Evolutionary conservation across 129 eudicot genomes (phyloP).

Genomic region (Ambrosia artemisiifolia): DNA sequence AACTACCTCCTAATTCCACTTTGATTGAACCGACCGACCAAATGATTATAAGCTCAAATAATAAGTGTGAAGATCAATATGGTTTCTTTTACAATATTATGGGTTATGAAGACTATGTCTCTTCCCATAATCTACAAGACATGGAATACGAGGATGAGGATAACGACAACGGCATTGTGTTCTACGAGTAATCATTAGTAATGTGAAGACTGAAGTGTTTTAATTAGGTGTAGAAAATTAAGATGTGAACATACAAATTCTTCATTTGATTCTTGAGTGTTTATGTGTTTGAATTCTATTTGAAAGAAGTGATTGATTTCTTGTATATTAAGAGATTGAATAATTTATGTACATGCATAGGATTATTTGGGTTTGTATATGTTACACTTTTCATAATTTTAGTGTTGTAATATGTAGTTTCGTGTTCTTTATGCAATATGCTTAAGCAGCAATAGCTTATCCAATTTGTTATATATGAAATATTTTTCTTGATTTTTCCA

Average conservation of each 20-base stretch:
- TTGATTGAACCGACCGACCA: slow-evolving; percentile 15
- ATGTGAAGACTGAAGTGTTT: slow-evolving; percentile 6
- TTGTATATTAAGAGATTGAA: slow-evolving; percentile 30
- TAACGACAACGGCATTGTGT: slow-evolving; percentile 40
- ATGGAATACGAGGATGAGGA: slow-evolving; percentile 49
- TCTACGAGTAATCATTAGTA: slow-evolving; percentile 24
- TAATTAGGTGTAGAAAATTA: slow-evolving; percentile 25
- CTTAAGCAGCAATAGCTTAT: not conserved
- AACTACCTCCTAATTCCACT: slow-evolving; percentile 25
- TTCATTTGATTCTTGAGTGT: slow-evolving; percentile 28
- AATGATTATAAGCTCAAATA: slow-evolving; percentile 26
- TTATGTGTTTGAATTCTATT: slow-evolving; percentile 15
- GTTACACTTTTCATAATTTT: not conserved
- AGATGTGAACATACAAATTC: slow-evolving; percentile 15
- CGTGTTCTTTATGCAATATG: slow-evolving; percentile 17
- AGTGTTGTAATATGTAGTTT: not conserved
- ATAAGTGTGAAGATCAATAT: slow-evolving; percentile 42
- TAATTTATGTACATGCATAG: slow-evolving; percentile 10
- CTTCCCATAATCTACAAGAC: slow-evolving; percentile 37
- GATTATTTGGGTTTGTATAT: slow-evolving; percentile 18
- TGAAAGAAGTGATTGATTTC: slow-evolving; percentile 22
- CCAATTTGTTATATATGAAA: not conserved
- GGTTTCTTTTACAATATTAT: slow-evolving; percentile 52
- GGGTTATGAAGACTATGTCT: slow-evolving; percentile 35
- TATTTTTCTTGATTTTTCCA: not conserved